Evolutionary conservation across 108 stramenopile species (phyloP).

Genomic region (Aureococcus anophagefferens): DNA sequence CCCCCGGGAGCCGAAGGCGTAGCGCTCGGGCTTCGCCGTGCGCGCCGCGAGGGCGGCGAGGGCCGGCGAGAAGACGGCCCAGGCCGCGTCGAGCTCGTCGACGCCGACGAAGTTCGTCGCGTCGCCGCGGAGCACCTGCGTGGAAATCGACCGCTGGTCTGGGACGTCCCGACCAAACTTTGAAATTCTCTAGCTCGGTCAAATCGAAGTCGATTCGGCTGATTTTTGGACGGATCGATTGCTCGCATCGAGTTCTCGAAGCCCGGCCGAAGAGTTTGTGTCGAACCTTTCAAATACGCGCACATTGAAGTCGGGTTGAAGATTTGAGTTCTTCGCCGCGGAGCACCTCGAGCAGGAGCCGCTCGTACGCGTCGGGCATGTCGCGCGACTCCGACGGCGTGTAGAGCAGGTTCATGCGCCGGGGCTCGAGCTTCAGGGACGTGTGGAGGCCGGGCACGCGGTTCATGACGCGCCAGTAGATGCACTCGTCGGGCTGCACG

Average conservation of each 20-base stretch:
- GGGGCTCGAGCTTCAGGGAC: conserved; percentile 4
- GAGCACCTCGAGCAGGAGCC: conserved; percentile 87
- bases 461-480: conserved; percentile 65
- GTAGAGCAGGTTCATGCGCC: conserved; percentile 38
- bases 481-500: conserved; percentile 74
- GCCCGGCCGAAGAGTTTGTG: too few relatives aligned
- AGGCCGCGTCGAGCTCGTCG: conserved; percentile 83
- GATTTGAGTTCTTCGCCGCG: too few relatives aligned
- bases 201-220: too few relatives aligned
- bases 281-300: too few relatives aligned
- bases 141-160: too few relatives aligned
- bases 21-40: neutral
- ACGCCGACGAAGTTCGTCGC: conserved; percentile 84
- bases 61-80: conserved; percentile 91
- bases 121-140: too few relatives aligned
- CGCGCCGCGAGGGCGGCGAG: conserved; percentile 69
- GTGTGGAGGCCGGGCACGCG: conserved; percentile 36
- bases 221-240: too few relatives aligned
- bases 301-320: too few relatives aligned
- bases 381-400: conserved; percentile 21
- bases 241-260: too few relatives aligned
- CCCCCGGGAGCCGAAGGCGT: neutral
- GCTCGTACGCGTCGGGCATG: conserved; percentile 92
- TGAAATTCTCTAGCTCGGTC: too few relatives aligned
- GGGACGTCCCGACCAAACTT: too few relatives aligned